phyloP scores from a whole-genome alignment of 2,329 filamentous ascomycete species.

The Microcyclosporella mali region DNA sequence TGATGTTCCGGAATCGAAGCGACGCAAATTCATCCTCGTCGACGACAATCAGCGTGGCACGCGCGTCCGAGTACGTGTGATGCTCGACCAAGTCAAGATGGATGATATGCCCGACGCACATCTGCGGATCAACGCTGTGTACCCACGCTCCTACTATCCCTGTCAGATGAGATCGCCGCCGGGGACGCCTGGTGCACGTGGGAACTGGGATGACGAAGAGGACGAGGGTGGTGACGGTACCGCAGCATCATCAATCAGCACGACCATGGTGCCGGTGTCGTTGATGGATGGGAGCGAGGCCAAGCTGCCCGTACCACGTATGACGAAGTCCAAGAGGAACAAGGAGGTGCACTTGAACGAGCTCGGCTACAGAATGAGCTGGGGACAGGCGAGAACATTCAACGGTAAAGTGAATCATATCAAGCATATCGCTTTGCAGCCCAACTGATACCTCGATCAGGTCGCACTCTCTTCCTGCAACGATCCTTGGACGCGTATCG shows the following conservation, averaged over 20 bases:
- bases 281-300: constrained; percentile 62
- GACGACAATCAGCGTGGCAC: constrained; percentile 78
- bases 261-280: constrained; percentile 44
- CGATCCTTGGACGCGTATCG: constrained; percentile 81
- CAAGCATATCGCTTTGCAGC: background rate
- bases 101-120: constrained; percentile 95
- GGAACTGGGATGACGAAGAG: constrained; percentile 65
- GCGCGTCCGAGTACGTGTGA: constrained; percentile 81
- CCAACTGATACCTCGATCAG: constrained; percentile 14
- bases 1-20: constrained; percentile 80
- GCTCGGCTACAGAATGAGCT: constrained; percentile 89
- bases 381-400: constrained; percentile 91
- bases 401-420: constrained; percentile 46
- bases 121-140: constrained; percentile 82
- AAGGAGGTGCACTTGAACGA: constrained; percentile 92
- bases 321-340: constrained; percentile 61
- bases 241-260: constrained; percentile 32
- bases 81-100: constrained; percentile 87
- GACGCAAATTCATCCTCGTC: constrained; percentile 93
- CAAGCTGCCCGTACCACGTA: constrained; percentile 68
- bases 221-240: constrained; percentile 44
- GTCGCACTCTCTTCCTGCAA: constrained; percentile 19
- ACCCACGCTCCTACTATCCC: constrained; percentile 84
- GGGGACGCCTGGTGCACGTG: constrained; percentile 65
- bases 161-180: constrained; percentile 86